Conservation (phyloP, 495 filamentous ascomycete species). For the Oidiodendron maius region DNA sequence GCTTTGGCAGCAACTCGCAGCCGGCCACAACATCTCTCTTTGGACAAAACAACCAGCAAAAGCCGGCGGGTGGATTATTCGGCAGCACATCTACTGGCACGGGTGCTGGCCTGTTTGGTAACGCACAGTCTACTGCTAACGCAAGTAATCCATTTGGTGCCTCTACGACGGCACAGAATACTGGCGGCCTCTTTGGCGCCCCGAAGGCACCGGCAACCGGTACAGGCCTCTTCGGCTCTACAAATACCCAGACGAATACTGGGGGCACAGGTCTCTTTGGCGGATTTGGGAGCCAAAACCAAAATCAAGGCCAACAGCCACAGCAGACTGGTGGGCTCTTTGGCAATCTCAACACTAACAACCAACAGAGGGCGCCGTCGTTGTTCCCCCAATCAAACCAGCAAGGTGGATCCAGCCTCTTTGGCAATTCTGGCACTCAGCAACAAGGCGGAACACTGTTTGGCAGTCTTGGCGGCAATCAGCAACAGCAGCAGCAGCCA, state of each 20-base stretch:
- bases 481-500: slow-evolving; percentile 39
- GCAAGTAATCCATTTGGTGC: slow-evolving; percentile 18
- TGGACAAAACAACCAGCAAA: slow-evolving; percentile 38
- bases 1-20: slow-evolving; percentile 21
- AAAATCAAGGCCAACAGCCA: slow-evolving; percentile 57
- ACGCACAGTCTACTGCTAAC: slow-evolving; percentile 30
- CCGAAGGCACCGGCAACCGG: slow-evolving; percentile 25
- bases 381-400: slow-evolving; percentile 33
- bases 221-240: slow-evolving; percentile 27
- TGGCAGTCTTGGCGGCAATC: slow-evolving; percentile 27
- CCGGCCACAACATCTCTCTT: slow-evolving; percentile 35
- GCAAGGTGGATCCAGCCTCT: slow-evolving; percentile 48
- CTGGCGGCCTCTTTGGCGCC: slow-evolving; percentile 45
- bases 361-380: slow-evolving; percentile 35
- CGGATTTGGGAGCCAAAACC: slow-evolving; percentile 25
- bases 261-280: slow-evolving; percentile 42
- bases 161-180: slow-evolving; percentile 30
- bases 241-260: slow-evolving; percentile 27
- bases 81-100: slow-evolving; percentile 34
- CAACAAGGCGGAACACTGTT: slow-evolving; percentile 33
- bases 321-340: slow-evolving; percentile 36
- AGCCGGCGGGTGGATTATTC: slow-evolving; percentile 37
- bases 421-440: slow-evolving; percentile 47
- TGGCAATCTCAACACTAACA: slow-evolving; percentile 31
- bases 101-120: slow-evolving; percentile 58